A percentile compares a stretch with the other conserved stretches of the same genome.
These are phyloP conservation scores for Neurospora sp. DNA, from an alignment of 495 filamentous ascomycete genomes.

Conservation along the genomic window DNA sequence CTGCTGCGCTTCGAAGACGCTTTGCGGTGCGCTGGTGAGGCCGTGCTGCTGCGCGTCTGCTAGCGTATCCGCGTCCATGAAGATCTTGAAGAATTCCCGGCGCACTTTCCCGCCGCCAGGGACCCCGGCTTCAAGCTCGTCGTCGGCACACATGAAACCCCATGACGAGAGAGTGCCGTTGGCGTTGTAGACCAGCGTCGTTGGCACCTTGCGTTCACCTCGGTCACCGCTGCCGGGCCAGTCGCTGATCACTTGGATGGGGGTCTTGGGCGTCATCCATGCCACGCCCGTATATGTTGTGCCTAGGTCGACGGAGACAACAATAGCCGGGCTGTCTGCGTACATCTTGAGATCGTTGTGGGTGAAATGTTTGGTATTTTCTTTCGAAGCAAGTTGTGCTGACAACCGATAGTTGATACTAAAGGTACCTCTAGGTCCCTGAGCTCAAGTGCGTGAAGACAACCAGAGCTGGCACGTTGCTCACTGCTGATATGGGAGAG, in stretches of 20 bases:
- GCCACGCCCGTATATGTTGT: slow-evolving; percentile 56
- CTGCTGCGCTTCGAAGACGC: slow-evolving; percentile 37
- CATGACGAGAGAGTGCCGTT: slow-evolving; percentile 36
- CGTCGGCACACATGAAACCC: slow-evolving; percentile 48
- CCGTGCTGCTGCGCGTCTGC: slow-evolving; percentile 27
- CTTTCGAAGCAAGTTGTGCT: neutral
- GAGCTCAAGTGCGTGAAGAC: neutral
- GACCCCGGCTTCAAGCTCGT: slow-evolving; percentile 20
- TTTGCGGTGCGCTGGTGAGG: slow-evolving; percentile 18
- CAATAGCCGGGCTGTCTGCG: slow-evolving; percentile 35
- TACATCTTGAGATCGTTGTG: slow-evolving; percentile 1
- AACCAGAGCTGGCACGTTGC: neutral
- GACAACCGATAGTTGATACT: neutral
- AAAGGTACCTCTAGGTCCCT: neutral
- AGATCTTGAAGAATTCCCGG: slow-evolving; percentile 53
- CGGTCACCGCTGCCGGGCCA: slow-evolving; percentile 46
- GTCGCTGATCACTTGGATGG: slow-evolving; percentile 46
- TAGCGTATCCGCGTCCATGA: slow-evolving; percentile 35
- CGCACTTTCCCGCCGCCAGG: slow-evolving; percentile 20
- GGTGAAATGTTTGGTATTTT: neutral
- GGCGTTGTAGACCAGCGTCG: slow-evolving; percentile 41
- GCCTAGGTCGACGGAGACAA: slow-evolving; percentile 52
- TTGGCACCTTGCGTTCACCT: slow-evolving; percentile 51
- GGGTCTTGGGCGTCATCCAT: slow-evolving; percentile 37
- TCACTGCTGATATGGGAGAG: neutral